phyloP scores from a whole-genome alignment of 2,329 filamentous ascomycete genomes.

The Monilinia aucupariae region DNA sequence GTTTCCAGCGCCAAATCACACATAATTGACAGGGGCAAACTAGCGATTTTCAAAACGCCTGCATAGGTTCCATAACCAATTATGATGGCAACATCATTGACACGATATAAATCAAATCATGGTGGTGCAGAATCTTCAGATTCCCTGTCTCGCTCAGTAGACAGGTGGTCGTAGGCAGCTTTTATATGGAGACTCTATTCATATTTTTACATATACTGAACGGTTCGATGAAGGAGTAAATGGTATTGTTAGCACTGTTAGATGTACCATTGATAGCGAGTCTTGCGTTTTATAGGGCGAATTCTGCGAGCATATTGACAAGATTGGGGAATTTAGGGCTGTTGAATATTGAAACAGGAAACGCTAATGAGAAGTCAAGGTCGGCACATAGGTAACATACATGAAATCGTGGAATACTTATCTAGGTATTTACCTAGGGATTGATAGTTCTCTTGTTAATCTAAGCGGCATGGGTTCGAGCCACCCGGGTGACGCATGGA shows the following conservation, averaged over 20 bases:
- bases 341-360: not conserved
- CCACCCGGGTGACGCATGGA: too few species aligned
- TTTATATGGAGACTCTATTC: not conserved
- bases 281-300: not conserved
- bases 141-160: not conserved
- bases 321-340: not conserved
- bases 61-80: not conserved
- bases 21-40: not conserved
- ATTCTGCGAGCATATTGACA: not conserved
- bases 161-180: not conserved
- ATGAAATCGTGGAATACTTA: not conserved
- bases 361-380: not conserved
- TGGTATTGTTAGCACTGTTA: not conserved
- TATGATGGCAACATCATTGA: not conserved
- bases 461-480: not conserved
- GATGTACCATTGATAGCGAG: not conserved
- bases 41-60: not conserved
- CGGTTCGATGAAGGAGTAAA: not conserved
- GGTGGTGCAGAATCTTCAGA: not conserved
- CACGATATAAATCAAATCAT: not conserved
- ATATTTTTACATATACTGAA: not conserved
- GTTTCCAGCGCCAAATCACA: not conserved
- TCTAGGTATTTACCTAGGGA: too few species aligned
- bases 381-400: not conserved
- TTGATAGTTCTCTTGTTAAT: not conserved